phyloP scores from a whole-genome alignment of 1,284 basidiomycete genomes.

The Inonotus hispidus region DNA sequence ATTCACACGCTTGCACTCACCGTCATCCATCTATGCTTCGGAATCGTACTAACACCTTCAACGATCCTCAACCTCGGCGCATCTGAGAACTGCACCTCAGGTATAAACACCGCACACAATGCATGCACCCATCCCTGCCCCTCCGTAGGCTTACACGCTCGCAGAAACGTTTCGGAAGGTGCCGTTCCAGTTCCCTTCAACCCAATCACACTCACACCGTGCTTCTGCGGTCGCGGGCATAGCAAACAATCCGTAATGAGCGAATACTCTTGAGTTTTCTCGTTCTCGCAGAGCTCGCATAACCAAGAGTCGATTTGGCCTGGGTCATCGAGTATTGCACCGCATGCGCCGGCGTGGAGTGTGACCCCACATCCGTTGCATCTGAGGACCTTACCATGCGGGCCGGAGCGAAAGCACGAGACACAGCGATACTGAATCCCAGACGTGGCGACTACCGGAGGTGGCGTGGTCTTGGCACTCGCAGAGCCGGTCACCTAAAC shows the following conservation, averaged over 20 bases:
- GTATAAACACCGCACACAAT: conserved; percentile 83
- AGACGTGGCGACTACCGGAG: conserved; percentile 34
- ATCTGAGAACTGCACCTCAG: conserved; percentile 79
- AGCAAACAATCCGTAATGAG: conserved; percentile 69
- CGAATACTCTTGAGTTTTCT: conserved; percentile 70
- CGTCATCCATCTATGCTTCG: conserved; percentile 56
- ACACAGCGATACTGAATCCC: conserved; percentile 63
- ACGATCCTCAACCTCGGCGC: conserved; percentile 65
- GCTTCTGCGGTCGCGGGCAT: conserved; percentile 56
- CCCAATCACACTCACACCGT: conserved; percentile 23
- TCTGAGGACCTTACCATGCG: conserved; percentile 68
- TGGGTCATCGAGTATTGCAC: conserved; percentile 57
- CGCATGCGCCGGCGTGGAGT: conserved; percentile 72
- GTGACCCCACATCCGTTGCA: conserved; percentile 76
- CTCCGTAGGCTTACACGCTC: conserved; percentile 90
- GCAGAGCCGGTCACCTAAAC: conserved; percentile 42
- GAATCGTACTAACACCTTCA: conserved; percentile 82
- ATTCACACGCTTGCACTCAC: conserved; percentile 35
- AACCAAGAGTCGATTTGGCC: conserved; percentile 65
- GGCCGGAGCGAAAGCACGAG: conserved; percentile 71
- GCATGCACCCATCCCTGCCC: conserved; percentile 91
- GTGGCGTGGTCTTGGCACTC: conserved; percentile 50
- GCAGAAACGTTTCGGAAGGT: conserved; percentile 64
- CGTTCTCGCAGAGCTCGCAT: conserved; percentile 83
- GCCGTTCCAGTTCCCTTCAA: conserved; percentile 24